These are phyloP conservation scores for Euphorbia tirucalli DNA, from an alignment of 345 rosid species.

Conservation along the genomic window DNA sequence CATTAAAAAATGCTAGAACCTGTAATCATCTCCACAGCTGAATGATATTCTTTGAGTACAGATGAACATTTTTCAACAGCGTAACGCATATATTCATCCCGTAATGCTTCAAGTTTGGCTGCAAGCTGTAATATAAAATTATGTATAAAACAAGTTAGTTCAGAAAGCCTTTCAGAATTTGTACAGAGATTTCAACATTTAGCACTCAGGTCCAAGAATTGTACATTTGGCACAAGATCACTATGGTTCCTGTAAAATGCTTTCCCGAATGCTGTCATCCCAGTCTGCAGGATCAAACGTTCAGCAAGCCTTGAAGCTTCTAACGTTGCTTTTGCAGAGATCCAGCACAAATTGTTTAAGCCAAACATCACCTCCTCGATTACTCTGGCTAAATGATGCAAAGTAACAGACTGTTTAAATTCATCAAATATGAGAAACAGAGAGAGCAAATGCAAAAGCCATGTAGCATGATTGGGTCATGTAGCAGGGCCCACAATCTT, in stretches of 20 bases:
- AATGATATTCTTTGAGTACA: slow-evolving; percentile 73
- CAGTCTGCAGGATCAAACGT: slow-evolving; percentile 81
- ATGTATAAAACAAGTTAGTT: background rate
- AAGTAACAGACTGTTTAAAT: slow-evolving; percentile 20
- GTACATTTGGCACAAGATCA: slow-evolving; percentile 87
- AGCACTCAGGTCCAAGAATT: slow-evolving; percentile 9
- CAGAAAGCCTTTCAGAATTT: background rate
- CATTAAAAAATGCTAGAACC: slow-evolving; percentile 39
- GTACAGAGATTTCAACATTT: slow-evolving; percentile 7
- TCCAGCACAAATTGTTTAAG: slow-evolving; percentile 79
- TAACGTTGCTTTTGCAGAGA: slow-evolving; percentile 80
- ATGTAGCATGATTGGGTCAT: background rate
- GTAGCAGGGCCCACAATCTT: background rate
- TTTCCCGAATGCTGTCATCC: slow-evolving; percentile 97
- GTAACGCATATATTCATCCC: slow-evolving; percentile 85
- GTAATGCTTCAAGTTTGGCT: slow-evolving; percentile 86
- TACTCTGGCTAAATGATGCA: slow-evolving; percentile 67
- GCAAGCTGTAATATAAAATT: slow-evolving; percentile 59
- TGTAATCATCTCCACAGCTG: slow-evolving; percentile 91
- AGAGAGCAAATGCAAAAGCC: background rate
- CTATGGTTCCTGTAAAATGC: slow-evolving; percentile 76
- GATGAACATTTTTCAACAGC: slow-evolving; percentile 76
- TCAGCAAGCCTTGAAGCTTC: slow-evolving; percentile 91
- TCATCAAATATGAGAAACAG: background rate
- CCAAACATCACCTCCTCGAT: slow-evolving; percentile 97